Conservation (phyloP, 2,329 filamentous ascomycete species). For the Pleurostoma richardsiae region DNA sequence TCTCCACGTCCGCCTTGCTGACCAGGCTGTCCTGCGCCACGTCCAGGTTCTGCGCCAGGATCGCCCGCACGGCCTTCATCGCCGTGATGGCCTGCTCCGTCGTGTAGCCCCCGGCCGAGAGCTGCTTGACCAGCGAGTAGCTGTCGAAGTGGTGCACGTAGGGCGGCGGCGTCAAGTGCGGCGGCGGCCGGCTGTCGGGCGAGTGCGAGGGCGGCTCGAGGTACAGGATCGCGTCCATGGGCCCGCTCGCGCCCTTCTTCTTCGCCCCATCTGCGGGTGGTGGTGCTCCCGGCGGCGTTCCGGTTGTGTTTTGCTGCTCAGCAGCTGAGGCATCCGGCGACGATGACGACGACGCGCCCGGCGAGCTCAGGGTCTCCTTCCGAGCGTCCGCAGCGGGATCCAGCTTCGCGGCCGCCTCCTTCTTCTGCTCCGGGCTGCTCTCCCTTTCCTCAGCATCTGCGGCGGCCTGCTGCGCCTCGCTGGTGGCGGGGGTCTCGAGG, state of each 20-base stretch:
- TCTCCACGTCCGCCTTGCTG: constrained; percentile 89
- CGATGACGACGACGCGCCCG: constrained; percentile 4
- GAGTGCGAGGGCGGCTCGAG: constrained; percentile 36
- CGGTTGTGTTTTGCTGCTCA: background rate
- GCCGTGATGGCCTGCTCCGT: constrained; percentile 71
- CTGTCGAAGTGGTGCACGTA: constrained; percentile 98
- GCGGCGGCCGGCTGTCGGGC: constrained; percentile 40
- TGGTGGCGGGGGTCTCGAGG: constrained; percentile 8
- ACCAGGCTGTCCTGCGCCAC: constrained; percentile 76
- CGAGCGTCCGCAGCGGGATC: constrained; percentile 5
- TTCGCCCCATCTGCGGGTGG: constrained; percentile 18
- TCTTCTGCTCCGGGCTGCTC: constrained; percentile 7
- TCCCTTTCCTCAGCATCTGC: constrained; percentile 6
- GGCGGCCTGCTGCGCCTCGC: constrained; percentile 12
- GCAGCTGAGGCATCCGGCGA: too few species aligned
- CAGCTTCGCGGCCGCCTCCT: constrained; percentile 6
- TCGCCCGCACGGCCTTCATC: constrained; percentile 85
- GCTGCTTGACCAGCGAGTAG: constrained; percentile 78
- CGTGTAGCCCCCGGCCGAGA: constrained; percentile 67
- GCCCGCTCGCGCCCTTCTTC: constrained; percentile 34
- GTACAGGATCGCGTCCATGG: constrained; percentile 45
- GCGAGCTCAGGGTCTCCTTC: constrained; percentile 7
- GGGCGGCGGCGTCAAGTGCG: constrained; percentile 66
- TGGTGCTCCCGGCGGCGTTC: background rate
- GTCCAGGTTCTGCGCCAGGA: constrained; percentile 75